Evolutionary conservation across 139 green algal species (phyloP), one percentile per base, ranked within the genome.

Genomic region (Asterochloris sp.): DNA sequence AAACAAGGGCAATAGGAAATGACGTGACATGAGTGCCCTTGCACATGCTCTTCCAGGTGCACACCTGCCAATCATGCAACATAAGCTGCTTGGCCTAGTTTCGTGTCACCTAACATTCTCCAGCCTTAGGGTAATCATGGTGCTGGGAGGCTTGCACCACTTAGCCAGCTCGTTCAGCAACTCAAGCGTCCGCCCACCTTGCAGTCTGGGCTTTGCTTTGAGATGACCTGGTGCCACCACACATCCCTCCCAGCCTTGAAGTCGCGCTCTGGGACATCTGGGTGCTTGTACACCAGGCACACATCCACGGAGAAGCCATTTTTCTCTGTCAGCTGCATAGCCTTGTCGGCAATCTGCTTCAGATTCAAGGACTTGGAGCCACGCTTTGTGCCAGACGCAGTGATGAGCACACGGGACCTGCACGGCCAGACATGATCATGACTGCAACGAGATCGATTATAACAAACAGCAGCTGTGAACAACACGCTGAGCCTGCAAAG

Each of bases 341-440:
- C 93, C 23, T 91, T 88, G 78, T 98, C 94, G 0, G 68, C 78
- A 64, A 86, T 86, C 62, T 77, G 23, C 88, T 99, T 99, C 76
- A 99, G 89, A 73, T 87, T 64, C 69, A 99, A 92, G 63, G 69
- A 17, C 88, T 98, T 99, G 66, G 84, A 80, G 24, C 92, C 96
- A 21, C 96, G 91, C 85, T 91, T 74, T 23, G 38, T 69, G 29
- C 83, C 83, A 12, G 83, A 69, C 0, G 83, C 78, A 11, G 83
- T 86, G 28, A 86, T 91, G 9, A 97, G 89, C 13, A 87, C 94
- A 21, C 85, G 89, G 71, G 81, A 28, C 73, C 80, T 84, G 80
- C 73, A 75, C 29, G 76, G 14, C 63, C 24, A 24, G 11, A 19
- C 27, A 21, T 26, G 66, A 26, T 21, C 66, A 71, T 71, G 19